These are phyloP conservation scores for Backusella luteola DNA, from an alignment of 192 early-diverging fungal species.

Conservation along the genomic window DNA sequence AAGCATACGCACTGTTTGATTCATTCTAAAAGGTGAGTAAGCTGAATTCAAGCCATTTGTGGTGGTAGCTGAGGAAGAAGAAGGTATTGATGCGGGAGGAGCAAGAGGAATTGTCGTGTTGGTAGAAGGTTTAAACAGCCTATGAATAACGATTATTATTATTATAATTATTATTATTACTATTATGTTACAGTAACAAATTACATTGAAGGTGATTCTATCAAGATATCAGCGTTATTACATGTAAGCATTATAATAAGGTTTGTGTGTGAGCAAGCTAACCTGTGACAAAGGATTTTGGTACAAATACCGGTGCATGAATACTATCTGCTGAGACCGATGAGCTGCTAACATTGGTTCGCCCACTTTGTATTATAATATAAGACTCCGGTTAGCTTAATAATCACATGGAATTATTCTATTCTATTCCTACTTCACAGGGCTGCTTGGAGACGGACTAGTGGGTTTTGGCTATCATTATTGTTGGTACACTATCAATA, in stretches of 20 bases:
- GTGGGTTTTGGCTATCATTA: neutral
- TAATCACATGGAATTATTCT: neutral
- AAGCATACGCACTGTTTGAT: constrained; percentile 5
- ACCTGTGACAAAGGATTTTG: constrained; percentile 33
- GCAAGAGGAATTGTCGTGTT: neutral
- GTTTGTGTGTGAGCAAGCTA: neutral
- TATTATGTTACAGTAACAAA: too few relatives aligned
- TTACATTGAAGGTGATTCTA: constrained; percentile 3
- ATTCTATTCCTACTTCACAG: neutral
- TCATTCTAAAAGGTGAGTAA: neutral
- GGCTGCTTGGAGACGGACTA: neutral
- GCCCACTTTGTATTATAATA: constrained; percentile 1
- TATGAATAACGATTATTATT: neutral
- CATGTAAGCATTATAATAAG: neutral
- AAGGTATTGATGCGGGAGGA: neutral
- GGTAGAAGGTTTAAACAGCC: neutral
- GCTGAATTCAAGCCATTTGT: neutral
- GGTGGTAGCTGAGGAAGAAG: neutral
- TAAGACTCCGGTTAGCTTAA: neutral
- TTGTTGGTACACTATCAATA: neutral
- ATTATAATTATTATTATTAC: neutral
- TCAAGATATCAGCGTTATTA: neutral
- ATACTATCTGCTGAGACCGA: constrained; percentile 45
- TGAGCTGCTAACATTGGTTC: constrained; percentile 21
- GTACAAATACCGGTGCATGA: constrained; percentile 55